Percentiles rank a stretch among this genome's conserved stretches.
Evolutionary conservation across 2,329 filamentous ascomycete species (phyloP).

Genomic region (Thelonectria blattea): DNA sequence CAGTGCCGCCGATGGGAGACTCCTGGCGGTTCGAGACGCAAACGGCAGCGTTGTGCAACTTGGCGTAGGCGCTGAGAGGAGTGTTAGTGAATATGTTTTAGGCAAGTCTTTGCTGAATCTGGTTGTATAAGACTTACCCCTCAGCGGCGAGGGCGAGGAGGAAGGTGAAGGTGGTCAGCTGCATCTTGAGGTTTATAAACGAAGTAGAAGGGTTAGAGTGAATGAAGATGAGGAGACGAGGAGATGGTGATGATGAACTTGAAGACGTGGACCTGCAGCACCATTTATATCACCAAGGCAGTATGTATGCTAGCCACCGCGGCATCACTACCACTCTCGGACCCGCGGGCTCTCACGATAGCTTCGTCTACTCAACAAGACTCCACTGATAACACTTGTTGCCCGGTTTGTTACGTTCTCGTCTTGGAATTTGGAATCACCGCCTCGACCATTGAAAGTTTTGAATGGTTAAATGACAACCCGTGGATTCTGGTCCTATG

Average conservation of each 20-base stretch:
- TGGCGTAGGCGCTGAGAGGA: conserved; percentile 1
- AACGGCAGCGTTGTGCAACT: conserved; percentile 7
- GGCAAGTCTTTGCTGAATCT: background rate
- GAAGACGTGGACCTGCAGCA: background rate
- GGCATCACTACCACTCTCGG: background rate
- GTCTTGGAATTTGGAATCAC: background rate
- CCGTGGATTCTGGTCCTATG: background rate
- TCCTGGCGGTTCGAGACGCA: conserved; percentile 13
- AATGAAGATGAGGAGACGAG: background rate
- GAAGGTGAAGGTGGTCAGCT: background rate
- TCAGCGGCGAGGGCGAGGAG: background rate
- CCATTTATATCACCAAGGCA: background rate
- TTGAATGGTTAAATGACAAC: background rate
- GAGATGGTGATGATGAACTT: background rate
- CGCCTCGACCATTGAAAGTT: background rate
- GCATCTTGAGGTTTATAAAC: background rate
- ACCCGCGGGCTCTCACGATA: background rate
- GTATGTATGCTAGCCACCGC: background rate
- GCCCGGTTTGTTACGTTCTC: background rate
- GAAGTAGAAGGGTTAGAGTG: background rate
- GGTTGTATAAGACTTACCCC: background rate
- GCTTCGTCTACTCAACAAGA: background rate
- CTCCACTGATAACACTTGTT: background rate
- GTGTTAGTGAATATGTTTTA: background rate
- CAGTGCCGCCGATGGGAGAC: conserved; percentile 17